These are phyloP conservation scores for Aquilaria agallochum DNA, from an alignment of 441 rosid genomes.

Conservation along the genomic window DNA sequence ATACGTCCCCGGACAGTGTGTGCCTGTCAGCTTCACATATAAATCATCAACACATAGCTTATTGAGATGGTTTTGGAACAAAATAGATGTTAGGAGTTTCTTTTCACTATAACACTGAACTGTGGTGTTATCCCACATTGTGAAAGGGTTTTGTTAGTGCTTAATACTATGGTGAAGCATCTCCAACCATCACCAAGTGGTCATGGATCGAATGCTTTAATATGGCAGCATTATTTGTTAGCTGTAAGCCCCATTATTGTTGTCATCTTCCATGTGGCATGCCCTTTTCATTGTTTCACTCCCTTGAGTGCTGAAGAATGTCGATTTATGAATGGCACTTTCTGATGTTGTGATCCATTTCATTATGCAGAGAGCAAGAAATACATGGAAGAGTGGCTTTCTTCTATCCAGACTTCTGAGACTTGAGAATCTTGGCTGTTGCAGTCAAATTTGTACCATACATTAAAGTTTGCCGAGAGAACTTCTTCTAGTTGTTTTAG, in stretches of 20 bases:
- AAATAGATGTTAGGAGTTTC: no score
- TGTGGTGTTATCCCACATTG: no score
- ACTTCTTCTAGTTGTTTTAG: slow-evolving; percentile 11
- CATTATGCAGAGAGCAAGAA: slow-evolving; percentile 43
- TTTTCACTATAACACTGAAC: no score
- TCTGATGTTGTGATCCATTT: slow-evolving; percentile 1
- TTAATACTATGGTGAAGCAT: no score
- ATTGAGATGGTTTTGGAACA: no score
- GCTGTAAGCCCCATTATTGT: neutral
- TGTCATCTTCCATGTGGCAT: neutral
- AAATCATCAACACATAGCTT: no score
- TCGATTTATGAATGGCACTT: neutral
- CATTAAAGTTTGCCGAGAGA: slow-evolving; percentile 13
- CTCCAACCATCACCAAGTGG: no score
- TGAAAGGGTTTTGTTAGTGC: no score
- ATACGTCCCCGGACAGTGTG: no score
- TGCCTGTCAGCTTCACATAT: no score
- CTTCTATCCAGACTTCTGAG: slow-evolving; percentile 44
- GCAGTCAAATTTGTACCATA: neutral
- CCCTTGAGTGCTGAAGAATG: slow-evolving; percentile 2
- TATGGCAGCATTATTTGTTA: no score
- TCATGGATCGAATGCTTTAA: no score
- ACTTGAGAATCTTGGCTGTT: neutral
- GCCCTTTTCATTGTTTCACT: neutral
- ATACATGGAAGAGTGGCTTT: slow-evolving; percentile 61